Percentiles rank a stretch among this genome's conserved stretches.
Conservation (phyloP, 2,329 filamentous ascomycete genomes). For the Camillea tinctor region DNA sequence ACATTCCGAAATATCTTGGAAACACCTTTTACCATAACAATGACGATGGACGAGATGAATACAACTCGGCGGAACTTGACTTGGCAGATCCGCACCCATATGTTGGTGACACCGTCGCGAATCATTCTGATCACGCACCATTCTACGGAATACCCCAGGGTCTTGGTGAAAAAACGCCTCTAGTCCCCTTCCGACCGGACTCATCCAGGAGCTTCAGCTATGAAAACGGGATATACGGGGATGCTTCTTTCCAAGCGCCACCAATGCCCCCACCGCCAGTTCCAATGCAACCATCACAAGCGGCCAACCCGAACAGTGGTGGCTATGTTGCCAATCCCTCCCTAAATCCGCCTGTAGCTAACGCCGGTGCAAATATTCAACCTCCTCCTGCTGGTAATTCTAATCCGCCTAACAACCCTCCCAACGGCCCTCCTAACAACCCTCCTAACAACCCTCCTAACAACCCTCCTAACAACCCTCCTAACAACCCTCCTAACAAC, state of each 20-base stretch:
- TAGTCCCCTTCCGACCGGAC: conserved; percentile 22
- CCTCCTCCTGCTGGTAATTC: not conserved
- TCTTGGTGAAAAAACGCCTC: conserved; percentile 18
- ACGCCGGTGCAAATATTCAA: not conserved
- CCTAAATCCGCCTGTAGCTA: not conserved
- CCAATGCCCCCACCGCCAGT: not conserved
- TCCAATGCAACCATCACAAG: not conserved
- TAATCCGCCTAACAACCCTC: too few species aligned
- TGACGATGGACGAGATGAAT: conserved; percentile 7
- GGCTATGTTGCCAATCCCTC: not conserved
- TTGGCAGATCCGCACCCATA: conserved; percentile 11
- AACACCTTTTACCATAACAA: conserved; percentile 6
- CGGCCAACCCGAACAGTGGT: not conserved
- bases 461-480: too few species aligned
- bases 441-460: too few species aligned
- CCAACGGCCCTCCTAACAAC: too few species aligned
- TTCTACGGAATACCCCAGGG: conserved; percentile 29
- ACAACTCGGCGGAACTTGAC: conserved; percentile 11
- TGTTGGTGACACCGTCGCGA: conserved; percentile 19
- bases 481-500: too few species aligned
- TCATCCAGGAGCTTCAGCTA: conserved; percentile 34
- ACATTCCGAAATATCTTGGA: conserved; percentile 13
- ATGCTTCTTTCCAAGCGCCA: conserved; percentile 33
- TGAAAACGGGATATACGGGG: conserved; percentile 36
- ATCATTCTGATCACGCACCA: conserved; percentile 13